Conservation (phyloP, 441 rosid genomes). For the Erodium chrysanthum region DNA sequence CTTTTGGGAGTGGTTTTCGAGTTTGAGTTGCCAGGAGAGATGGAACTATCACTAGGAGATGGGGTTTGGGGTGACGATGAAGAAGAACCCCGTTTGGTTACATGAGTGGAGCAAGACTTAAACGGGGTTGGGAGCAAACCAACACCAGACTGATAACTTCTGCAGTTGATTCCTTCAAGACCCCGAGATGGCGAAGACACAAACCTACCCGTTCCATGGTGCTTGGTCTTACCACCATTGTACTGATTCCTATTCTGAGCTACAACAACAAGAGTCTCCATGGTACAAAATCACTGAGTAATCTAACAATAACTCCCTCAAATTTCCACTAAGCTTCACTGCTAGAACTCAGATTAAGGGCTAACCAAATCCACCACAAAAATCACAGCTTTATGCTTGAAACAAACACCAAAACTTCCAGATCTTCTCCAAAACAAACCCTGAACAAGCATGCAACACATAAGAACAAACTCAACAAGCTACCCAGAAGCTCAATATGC, state of each 20-base stretch:
- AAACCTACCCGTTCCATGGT: slow-evolving; percentile 32
- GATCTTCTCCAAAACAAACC: slow-evolving; percentile 32
- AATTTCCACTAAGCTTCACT: slow-evolving; percentile 22
- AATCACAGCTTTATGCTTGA: slow-evolving; percentile 19
- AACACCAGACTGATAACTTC: slow-evolving; percentile 60
- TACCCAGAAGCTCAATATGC: slow-evolving; percentile 11
- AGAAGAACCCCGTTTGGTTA: slow-evolving; percentile 24
- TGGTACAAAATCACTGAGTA: slow-evolving; percentile 21
- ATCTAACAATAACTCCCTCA: background rate
- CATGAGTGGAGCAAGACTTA: slow-evolving; percentile 25
- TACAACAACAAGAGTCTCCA: slow-evolving; percentile 73
- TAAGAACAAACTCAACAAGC: background rate
- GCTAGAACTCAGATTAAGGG: background rate
- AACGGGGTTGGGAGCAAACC: slow-evolving; percentile 63
- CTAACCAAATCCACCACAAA: slow-evolving; percentile 2
- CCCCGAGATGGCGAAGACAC: slow-evolving; percentile 40
- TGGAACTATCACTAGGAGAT: slow-evolving; percentile 14
- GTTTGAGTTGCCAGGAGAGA: slow-evolving; percentile 12
- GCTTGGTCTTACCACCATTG: slow-evolving; percentile 29
- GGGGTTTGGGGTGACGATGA: slow-evolving; percentile 30
- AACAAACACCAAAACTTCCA: slow-evolving; percentile 13
- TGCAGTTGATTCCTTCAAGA: slow-evolving; percentile 56
- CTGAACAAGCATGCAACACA: slow-evolving; percentile 22
- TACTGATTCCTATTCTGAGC: slow-evolving; percentile 58
- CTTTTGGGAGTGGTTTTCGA: slow-evolving; percentile 25